phyloP scores from a whole-genome alignment of 805 yeast genomes.

The Yarrowia hollandica region DNA sequence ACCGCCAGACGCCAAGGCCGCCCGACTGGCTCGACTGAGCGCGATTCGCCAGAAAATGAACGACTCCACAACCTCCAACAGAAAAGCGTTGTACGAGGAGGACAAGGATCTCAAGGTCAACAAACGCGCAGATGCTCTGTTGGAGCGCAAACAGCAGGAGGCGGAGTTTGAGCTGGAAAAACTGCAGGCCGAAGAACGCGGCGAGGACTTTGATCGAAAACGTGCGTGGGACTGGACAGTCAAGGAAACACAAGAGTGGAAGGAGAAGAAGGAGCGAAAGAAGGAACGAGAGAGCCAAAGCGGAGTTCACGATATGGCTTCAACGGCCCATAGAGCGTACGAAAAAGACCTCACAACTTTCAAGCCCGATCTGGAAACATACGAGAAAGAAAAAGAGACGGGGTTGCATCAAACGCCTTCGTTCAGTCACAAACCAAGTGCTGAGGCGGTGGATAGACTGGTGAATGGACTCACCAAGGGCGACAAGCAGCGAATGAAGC shows the following conservation, averaged over 20 bases:
- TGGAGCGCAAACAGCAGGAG: constrained; percentile 41
- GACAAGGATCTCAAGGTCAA: constrained; percentile 38
- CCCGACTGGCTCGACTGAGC: constrained; percentile 38
- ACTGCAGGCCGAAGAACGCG: constrained; percentile 43
- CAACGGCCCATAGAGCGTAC: constrained; percentile 63
- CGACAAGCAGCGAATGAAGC: constrained; percentile 45
- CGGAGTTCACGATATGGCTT: constrained; percentile 47
- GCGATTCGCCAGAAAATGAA: constrained; percentile 39
- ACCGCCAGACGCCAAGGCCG: constrained; percentile 31
- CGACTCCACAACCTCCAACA: constrained; percentile 41
- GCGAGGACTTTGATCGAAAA: constrained; percentile 47
- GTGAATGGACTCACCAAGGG: constrained; percentile 39
- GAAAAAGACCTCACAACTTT: constrained; percentile 51
- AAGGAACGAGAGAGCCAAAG: constrained; percentile 34
- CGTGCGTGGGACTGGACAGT: constrained; percentile 58
- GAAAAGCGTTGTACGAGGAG: constrained; percentile 45
- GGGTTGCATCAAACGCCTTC: constrained; percentile 35
- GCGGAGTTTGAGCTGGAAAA: constrained; percentile 47
- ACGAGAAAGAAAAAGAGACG: constrained; percentile 44
- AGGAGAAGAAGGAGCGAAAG: constrained; percentile 44
- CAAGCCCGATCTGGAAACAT: constrained; percentile 46
- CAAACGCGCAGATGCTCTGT: constrained; percentile 37
- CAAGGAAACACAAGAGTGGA: constrained; percentile 68
- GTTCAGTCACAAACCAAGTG: constrained; percentile 44
- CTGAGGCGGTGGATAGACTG: constrained; percentile 40